These are phyloP conservation scores for Tolypocladium sp. DNA, from an alignment of 2,329 filamentous ascomycete genomes.

Conservation along the genomic window DNA sequence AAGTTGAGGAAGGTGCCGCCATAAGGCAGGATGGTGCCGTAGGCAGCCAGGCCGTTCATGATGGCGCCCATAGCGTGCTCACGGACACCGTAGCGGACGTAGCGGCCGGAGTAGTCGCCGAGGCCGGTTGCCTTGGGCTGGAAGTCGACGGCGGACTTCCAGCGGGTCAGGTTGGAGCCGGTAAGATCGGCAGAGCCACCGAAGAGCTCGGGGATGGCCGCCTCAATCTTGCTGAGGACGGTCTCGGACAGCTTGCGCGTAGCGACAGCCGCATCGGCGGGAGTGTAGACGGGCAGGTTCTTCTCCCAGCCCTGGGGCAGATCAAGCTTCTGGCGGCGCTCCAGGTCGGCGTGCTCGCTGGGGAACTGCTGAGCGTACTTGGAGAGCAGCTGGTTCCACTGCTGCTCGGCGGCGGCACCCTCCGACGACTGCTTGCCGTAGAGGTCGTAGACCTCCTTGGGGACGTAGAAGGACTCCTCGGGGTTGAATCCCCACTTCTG, in stretches of 20 bases:
- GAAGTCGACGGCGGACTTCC: constrained; percentile 97
- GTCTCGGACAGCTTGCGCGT: constrained; percentile 95
- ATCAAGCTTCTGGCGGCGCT: constrained; percentile 69
- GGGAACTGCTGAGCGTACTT: constrained; percentile 77
- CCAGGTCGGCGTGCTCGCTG: constrained; percentile 70
- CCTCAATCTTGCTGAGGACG: constrained; percentile 81
- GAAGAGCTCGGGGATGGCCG: constrained; percentile 76
- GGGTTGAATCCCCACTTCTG: constrained; percentile 93
- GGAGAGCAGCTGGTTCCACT: constrained; percentile 90
- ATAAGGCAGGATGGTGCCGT: constrained; percentile 90
- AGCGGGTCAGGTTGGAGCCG: constrained; percentile 96
- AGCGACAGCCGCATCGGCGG: constrained; percentile 73
- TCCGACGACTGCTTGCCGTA: constrained; percentile 79
- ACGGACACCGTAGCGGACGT: constrained; percentile 85
- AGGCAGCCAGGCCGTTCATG: constrained; percentile 91
- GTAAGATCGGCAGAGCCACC: constrained; percentile 97
- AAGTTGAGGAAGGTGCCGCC: constrained; percentile 99
- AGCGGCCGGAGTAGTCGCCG: constrained; percentile 84
- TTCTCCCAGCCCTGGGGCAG: constrained; percentile 97
- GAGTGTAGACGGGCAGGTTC: constrained; percentile 81
- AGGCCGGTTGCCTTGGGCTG: constrained; percentile 80
- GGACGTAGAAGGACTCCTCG: constrained; percentile 83
- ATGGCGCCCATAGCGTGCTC: constrained; percentile 90
- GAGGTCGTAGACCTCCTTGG: constrained; percentile 86
- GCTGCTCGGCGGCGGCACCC: constrained; percentile 81